Base-by-base conservation (phyloP, 495 filamentous ascomycete species). In the Parathielavia hyrcaniae region DNA sequence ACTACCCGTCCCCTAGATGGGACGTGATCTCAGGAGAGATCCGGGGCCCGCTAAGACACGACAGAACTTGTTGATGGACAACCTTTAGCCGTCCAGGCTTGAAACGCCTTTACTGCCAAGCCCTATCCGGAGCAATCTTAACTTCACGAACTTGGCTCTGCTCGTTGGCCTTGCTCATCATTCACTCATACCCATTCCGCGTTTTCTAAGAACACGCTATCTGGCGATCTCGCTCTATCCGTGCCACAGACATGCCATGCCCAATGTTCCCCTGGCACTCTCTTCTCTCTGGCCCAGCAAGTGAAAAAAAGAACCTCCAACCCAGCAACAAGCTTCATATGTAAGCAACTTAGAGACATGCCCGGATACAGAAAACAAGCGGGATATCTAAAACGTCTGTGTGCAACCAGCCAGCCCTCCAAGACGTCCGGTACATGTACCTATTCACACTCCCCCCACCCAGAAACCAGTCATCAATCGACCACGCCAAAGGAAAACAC, bases 341-440 rank as follows among this genome's bases (percentile, higher is more conserved):
- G 26, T 14, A 50, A 36, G 32, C 11, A 40, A 40, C n/a, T n/a
- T n/a, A 23, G 23, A 23, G 22, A 52, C 36, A 50, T 22, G 49
- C 49, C 49, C 34, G 39, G 17, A 7, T 19, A 12, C 49, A 19
- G 16, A 19, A 10, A 52, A 2, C 8, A 22, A 52, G 19, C 34
- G 36, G 49, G 49, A 40, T 40, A 52, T 52, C 49, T 52, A 39
- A 36, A 51, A 52, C 19, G 11, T 52, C 12, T 26, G n/a, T 52
- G 49, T 52, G 35, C 49, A 40, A 40, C 49, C 49, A 39, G 49
- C 35, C 23, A 36, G 17, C 48, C 48, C 11, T 23, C 16, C 47
- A 22, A 23, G 3, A 22, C 45, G 14, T 47, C 14, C n/a, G 13
- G 17, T 8, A 22, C 45, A 20, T 16, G 22, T 23, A 9, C 19